A percentile compares a stretch with the other conserved stretches of the same genome.
These are phyloP conservation scores for Gracilariopsis chorda DNA, from an alignment of 23 red algal genomes.

Conservation along the genomic window DNA sequence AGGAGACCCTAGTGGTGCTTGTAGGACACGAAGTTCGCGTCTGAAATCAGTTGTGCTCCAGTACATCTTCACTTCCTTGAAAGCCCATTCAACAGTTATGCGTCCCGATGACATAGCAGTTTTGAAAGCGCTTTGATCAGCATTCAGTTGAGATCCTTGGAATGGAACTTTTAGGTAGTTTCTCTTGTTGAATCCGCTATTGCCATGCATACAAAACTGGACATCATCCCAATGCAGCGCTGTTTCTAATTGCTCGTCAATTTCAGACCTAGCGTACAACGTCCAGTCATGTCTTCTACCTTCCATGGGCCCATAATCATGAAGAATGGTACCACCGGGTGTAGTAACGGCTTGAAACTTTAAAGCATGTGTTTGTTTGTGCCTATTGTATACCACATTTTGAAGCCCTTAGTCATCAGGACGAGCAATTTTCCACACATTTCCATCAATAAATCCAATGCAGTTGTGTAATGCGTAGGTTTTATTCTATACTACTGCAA, in stretches of 20 bases:
- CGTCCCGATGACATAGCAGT: neutral
- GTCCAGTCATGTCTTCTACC: conserved; percentile 28
- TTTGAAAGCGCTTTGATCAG: neutral
- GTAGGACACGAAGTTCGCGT: neutral
- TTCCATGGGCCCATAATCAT: conserved; percentile 17
- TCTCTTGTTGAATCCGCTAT: neutral
- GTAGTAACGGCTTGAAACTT: conserved; percentile 29
- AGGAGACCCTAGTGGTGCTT: neutral
- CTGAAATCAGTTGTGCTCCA: neutral
- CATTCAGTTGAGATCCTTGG: neutral
- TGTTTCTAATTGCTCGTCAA: too few relatives aligned
- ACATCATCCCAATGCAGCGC: too few relatives aligned
- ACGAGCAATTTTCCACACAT: neutral
- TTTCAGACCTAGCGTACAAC: too few relatives aligned
- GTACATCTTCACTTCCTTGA: conserved; percentile 4
- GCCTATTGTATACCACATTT: conserved; percentile 14
- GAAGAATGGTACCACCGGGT: neutral
- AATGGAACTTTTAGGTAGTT: neutral
- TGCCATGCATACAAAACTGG: neutral
- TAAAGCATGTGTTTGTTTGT: neutral
- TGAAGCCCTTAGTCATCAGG: neutral
- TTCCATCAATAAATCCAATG: neutral
- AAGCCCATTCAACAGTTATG: neutral
- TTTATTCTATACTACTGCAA: too few relatives aligned
- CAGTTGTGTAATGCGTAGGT: too few relatives aligned